phyloP scores from a whole-genome alignment of 306 rosid species.

The Glycine soja region DNA sequence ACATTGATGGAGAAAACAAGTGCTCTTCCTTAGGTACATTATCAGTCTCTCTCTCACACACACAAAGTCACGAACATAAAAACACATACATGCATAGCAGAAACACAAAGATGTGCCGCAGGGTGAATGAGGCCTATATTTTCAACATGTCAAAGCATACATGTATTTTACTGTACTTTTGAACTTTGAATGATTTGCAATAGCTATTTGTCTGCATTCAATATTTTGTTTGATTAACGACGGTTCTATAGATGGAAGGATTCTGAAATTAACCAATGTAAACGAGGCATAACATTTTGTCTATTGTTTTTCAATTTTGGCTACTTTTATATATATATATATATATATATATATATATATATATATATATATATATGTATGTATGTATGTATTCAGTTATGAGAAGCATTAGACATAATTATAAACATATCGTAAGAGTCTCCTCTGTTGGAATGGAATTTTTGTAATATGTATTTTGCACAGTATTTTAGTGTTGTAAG shows the following conservation, averaged over 20 bases:
- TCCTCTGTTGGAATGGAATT: constrained; percentile 4
- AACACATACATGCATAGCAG: not conserved
- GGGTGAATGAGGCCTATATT: constrained; percentile 18
- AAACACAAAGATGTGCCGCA: constrained; percentile 4
- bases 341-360: too few species aligned
- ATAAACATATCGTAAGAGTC: too few species aligned
- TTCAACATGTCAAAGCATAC: constrained; percentile 32
- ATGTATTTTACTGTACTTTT: constrained; percentile 20
- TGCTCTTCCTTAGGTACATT: constrained; percentile 83
- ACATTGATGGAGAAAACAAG: constrained; percentile 82
- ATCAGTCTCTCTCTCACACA: constrained; percentile 16
- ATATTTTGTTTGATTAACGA: not conserved
- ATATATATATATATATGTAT: too few species aligned
- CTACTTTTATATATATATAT: too few species aligned
- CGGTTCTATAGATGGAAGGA: not conserved
- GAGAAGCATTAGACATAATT: too few species aligned
- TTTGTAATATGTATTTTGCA: constrained; percentile 1
- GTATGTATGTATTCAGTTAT: too few species aligned
- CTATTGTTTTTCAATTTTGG: too few species aligned
- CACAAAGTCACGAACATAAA: not conserved
- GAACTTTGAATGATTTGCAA: not conserved
- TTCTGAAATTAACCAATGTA: too few species aligned
- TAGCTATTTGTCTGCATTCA: constrained; percentile 8
- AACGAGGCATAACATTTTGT: too few species aligned
- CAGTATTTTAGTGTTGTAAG: not conserved